Base-by-base conservation (phyloP, 1,284 basidiomycete species). In the Rhodotorula sp. region DNA sequence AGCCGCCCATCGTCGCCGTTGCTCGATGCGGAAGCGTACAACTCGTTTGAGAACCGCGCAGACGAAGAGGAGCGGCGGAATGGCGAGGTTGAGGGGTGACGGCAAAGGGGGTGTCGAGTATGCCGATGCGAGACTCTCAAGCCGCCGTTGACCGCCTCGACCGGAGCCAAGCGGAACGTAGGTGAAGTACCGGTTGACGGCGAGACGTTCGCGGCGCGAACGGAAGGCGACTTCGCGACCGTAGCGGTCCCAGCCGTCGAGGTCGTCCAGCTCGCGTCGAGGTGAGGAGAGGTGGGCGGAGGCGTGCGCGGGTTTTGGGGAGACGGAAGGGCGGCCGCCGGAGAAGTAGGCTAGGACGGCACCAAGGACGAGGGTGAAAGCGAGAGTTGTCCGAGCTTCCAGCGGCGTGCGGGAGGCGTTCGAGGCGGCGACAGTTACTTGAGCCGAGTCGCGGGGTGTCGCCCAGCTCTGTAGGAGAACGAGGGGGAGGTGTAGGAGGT, bases 221-320 rank as follows among this genome's bases (percentile, higher is more conserved):
- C 74, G 69, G 65, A 75, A 75, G 7, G 74, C 74, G 61, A 75
- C 74, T 48, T 75, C 74, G 13, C 74, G 69, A 1, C 71, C 71
- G 59, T 75, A 71, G 6, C 74, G 71, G n/a, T 73, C 74, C 64
- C 74, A 75, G 2, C 69, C 74, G 55, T 75, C 74, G 46, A 75
- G 67, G 34, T 75, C 71, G 68, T 72, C 71, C 30, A 75, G 67
- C n/a, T 70, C 72, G 22, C 67, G 48, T 28, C 67, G 55, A 18
- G 58, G 54, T 15, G 64, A 40, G 30, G n/a, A 31, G 37, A 54
- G 26, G 34, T 56, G 53, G 26, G 46, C 30, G 30, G 50, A 47
- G 6, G 37, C 15, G 26, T 24, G 28, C 48, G 51, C 28, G 11
- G 62, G 71, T 34, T 73, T 73, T 2, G 64, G 67, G 4, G 65